phyloP scores from a whole-genome alignment of 768 basidiomycete genomes.

The Hysterangium stoloniferum region DNA sequence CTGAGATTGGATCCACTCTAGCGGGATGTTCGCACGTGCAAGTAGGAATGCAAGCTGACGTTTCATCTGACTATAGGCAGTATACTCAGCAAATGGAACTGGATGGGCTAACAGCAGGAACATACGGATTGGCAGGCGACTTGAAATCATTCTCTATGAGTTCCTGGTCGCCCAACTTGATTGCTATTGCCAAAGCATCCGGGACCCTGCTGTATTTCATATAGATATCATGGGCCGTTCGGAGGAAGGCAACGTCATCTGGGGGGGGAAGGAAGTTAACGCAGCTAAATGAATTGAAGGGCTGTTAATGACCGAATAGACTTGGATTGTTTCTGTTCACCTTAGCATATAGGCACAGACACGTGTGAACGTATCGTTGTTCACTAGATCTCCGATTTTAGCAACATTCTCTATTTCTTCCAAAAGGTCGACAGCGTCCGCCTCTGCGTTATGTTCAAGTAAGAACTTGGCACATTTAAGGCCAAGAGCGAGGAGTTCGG shows the following conservation, averaged over 20 bases:
- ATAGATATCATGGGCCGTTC: slow-evolving; percentile 84
- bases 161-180: slow-evolving; percentile 72
- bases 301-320: slow-evolving; percentile 11
- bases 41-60: slow-evolving; percentile 92
- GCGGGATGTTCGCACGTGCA: slow-evolving; percentile 83
- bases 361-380: slow-evolving; percentile 78
- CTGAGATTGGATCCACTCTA: slow-evolving; percentile 77
- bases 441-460: slow-evolving; percentile 91
- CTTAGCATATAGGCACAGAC: slow-evolving; percentile 96
- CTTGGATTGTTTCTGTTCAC: slow-evolving; percentile 33
- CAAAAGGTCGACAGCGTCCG: slow-evolving; percentile 93
- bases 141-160: slow-evolving; percentile 85
- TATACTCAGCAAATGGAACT: slow-evolving; percentile 1
- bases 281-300: slow-evolving; percentile 43
- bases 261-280: slow-evolving; percentile 87
- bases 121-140: slow-evolving; percentile 81
- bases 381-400: slow-evolving; percentile 68
- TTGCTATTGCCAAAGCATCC: slow-evolving; percentile 81
- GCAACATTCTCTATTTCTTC: slow-evolving; percentile 89
- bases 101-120: slow-evolving; percentile 14
- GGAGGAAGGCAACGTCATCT: slow-evolving; percentile 85
- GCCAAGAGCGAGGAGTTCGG: slow-evolving; percentile 70
- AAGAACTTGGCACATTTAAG: slow-evolving; percentile 85
- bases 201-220: slow-evolving; percentile 81
- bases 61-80: slow-evolving; percentile 66